phyloP scores from a whole-genome alignment of 805 yeast genomes.

The Cyberlindnera xishuangbannaensis region DNA sequence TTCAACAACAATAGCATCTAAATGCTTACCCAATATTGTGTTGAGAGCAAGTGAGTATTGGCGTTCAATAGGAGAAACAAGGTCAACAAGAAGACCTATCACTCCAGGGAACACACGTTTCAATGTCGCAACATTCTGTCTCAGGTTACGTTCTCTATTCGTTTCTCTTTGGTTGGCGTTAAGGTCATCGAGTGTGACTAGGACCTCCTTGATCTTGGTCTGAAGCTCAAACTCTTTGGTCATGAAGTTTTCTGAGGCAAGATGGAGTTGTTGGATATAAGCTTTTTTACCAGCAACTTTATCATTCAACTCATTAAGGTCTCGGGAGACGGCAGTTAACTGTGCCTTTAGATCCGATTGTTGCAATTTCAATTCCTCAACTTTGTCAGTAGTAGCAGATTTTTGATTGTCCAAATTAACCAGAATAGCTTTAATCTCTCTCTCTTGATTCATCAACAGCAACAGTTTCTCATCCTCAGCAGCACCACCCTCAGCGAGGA shows the following conservation, averaged over 20 bases:
- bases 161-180: conserved; percentile 75
- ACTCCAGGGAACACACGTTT: conserved; percentile 81
- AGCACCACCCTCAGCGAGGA: conserved; percentile 51
- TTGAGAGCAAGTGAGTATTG: conserved; percentile 71
- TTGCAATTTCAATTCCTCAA: conserved; percentile 30
- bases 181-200: conserved; percentile 60
- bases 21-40: conserved; percentile 69
- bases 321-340: conserved; percentile 17
- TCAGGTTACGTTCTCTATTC: conserved; percentile 56
- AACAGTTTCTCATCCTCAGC: conserved; percentile 46
- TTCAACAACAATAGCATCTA: conserved; percentile 84
- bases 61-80: conserved; percentile 70
- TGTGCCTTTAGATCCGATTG: conserved; percentile 26
- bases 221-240: conserved; percentile 57
- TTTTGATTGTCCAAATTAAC: conserved; percentile 32
- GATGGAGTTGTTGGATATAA: conserved; percentile 35
- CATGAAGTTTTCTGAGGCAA: conserved; percentile 32
- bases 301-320: conserved; percentile 28
- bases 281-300: conserved; percentile 34
- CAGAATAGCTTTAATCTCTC: conserved; percentile 35
- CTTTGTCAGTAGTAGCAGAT: conserved; percentile 30
- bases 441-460: conserved; percentile 37
- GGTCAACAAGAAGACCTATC: conserved; percentile 71
- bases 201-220: conserved; percentile 52
- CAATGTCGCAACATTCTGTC: conserved; percentile 68